Percentiles rank a stretch among this genome's conserved stretches.
Evolutionary conservation across 768 basidiomycete genomes (phyloP).

Genomic region (Amanita rubescens): DNA sequence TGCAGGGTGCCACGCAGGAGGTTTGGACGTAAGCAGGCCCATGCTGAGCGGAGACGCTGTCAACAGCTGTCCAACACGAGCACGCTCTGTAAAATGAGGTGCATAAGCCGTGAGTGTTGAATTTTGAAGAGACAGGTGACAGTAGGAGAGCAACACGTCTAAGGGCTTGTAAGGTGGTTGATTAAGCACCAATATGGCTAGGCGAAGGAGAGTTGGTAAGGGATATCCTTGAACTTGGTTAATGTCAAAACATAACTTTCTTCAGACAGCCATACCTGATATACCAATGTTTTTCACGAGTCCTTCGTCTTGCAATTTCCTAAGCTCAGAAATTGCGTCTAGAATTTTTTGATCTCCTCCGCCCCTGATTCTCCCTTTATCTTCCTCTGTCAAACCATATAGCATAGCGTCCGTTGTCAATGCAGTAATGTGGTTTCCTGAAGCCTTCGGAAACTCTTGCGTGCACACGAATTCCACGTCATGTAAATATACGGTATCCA

Average conservation of each 20-base stretch:
- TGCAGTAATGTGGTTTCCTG: conserved; percentile 51
- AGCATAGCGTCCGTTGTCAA: conserved; percentile 42
- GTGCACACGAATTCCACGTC: conserved; percentile 76
- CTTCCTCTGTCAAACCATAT: conserved; percentile 59
- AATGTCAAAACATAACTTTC: background rate
- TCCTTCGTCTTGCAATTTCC: conserved; percentile 65
- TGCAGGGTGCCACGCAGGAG: conserved; percentile 76
- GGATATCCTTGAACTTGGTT: conserved; percentile 53
- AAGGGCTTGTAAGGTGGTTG: conserved; percentile 61
- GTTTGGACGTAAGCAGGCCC: conserved; percentile 57
- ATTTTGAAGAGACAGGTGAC: conserved; percentile 74
- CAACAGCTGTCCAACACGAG: conserved; percentile 59
- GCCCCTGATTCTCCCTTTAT: conserved; percentile 51
- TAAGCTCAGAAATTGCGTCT: conserved; percentile 57
- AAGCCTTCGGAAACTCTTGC: conserved; percentile 36
- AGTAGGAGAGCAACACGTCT: conserved; percentile 76
- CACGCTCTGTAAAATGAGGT: conserved; percentile 50
- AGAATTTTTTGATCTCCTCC: conserved; percentile 69
- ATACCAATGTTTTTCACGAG: conserved; percentile 71
- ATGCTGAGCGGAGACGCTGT: conserved; percentile 82
- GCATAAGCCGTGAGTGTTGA: conserved; percentile 49
- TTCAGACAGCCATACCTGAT: conserved; percentile 41
- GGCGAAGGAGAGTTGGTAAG: conserved; percentile 75
- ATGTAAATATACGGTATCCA: conserved; percentile 78
- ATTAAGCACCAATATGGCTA: conserved; percentile 66